Evolutionary conservation across 2,329 filamentous ascomycete species (phyloP), one percentile per base, ranked within the genome.

Genomic region (Zymoseptoria passerinii): DNA sequence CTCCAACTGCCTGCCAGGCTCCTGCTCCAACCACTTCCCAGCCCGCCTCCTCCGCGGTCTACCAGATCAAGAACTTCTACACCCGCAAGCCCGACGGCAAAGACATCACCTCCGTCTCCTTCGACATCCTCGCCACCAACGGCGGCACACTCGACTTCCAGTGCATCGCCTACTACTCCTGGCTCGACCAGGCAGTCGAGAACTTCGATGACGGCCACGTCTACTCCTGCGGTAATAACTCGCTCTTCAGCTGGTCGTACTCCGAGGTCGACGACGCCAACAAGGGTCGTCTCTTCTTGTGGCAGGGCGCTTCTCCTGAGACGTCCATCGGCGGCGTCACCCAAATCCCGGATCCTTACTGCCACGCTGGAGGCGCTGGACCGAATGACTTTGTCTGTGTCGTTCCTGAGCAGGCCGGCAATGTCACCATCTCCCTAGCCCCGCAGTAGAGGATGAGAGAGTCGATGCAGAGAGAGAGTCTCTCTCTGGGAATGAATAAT

Each of bases 101-200:
- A 6, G 44, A 40, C 49, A 59, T 64, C 55, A 53, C 10, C 56
- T 54, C 58, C 35, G 10, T 64, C 18, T 56, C 51, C 52, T 64
- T 64, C 62, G 29, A 49, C 60, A 60, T 64, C 55, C 10, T 50
- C 51, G 52, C 62, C 53, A 59, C 62, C 50, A 62, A 59, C 49
- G 58, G 56, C 56, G 62, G 58, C 23, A 49, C 53, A 7, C 54
- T 62, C 23, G 58, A 62, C 54, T 60, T 56, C 49, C 13, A 56
- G 44, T 64, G 62, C 48, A 16, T 23, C 4, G 29, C 60, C 7
- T 62, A 62, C 52, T 52, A 60, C 49, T 19, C 48, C 13, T 27
- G 28, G 6, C 57, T 40, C 29, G 28, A 53, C 3, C 44, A 5
- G 27, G 35, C 51, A 1, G 44, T 51, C 27, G 44, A 52, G n/a